Evolutionary conservation across 2,329 filamentous ascomycete species (phyloP), one percentile per base, ranked within the genome.

Genomic region (Hymenoscyphus linearis): DNA sequence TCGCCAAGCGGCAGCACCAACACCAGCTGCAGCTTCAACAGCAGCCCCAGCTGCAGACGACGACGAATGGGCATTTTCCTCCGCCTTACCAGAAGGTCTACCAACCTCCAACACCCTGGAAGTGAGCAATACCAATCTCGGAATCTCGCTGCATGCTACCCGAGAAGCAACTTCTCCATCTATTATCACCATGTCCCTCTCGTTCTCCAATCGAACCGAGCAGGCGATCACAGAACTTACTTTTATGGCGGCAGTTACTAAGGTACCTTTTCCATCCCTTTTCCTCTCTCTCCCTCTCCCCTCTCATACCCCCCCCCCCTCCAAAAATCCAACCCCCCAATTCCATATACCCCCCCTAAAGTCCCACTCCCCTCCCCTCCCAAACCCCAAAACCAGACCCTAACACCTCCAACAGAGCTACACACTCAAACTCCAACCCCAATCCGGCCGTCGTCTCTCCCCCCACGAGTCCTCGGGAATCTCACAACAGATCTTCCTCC

Each of bases 61-160:
- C 57, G 93, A 98, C 66, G 93, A 98, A 71, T 98, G 93, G 93
- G 89, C 86, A 26, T 98, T 98, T 74, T 86, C 90, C 2, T 98
- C 93, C 0, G 88, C 93, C 0, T 80, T 97, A 14, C 93, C 93
- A 2, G 80, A 84, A 61, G 84, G 63, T 64, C 75, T 16, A 70
- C 78, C 58, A 35, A 65, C 67, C 70, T 79, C 18, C 70, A 76
- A 90, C 66, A 84, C 84, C 55, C 78, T 88, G 22, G 82, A 80
- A 3, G 84, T 97, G 52, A 86, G 85, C 70, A 86, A 90, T 70
- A 87, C 86, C 1, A 81, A 78, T 52, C 77, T 98, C 54, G 84
- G 85, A 62, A 87, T 96, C 62, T 83, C 90, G 44, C 87, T 97
- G 73, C 78, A 86, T 44, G 87, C 91, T 5, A 84, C 81, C 25